A percentile compares a stretch with the other conserved stretches of the same genome.
phyloP scores from a whole-genome alignment of 257 asterid genomes.

The Vinca minor region DNA sequence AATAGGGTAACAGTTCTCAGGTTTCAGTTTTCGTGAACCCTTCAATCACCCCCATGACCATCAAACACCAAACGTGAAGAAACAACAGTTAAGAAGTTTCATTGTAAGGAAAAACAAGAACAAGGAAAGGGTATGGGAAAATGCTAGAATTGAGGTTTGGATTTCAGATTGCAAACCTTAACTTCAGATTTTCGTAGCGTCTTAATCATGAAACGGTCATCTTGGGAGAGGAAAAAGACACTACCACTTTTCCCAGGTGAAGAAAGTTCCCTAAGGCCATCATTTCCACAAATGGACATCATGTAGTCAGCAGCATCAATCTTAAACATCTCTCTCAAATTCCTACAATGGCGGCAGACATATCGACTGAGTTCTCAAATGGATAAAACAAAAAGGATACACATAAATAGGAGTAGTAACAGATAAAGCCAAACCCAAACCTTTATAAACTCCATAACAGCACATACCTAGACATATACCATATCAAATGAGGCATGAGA shows the following conservation, averaged over 20 bases:
- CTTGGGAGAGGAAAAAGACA: slow-evolving; percentile 88
- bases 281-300: slow-evolving; percentile 98
- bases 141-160: slow-evolving; percentile 14
- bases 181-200: slow-evolving; percentile 94
- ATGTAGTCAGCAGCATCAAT: slow-evolving; percentile 97
- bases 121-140: neutral
- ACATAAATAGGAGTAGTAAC: neutral
- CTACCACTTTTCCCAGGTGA: slow-evolving; percentile 99
- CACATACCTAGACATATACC: neutral
- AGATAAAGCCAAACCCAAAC: neutral
- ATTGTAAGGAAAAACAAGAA: neutral
- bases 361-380: slow-evolving; percentile 15
- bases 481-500: neutral
- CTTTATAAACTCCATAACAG: neutral
- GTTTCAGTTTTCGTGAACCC: no score
- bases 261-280: slow-evolving; percentile 91
- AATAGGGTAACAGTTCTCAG: neutral
- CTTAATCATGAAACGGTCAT: slow-evolving; percentile 95
- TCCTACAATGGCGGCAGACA: slow-evolving; percentile 40
- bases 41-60: no score
- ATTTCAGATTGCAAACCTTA: slow-evolving; percentile 51
- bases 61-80: no score
- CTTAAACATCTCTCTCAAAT: slow-evolving; percentile 89
- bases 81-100: no score
- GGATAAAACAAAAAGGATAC: neutral